These are phyloP conservation scores for Penicillium mononematosum DNA, from an alignment of 495 filamentous ascomycete genomes.

Conservation along the genomic window DNA sequence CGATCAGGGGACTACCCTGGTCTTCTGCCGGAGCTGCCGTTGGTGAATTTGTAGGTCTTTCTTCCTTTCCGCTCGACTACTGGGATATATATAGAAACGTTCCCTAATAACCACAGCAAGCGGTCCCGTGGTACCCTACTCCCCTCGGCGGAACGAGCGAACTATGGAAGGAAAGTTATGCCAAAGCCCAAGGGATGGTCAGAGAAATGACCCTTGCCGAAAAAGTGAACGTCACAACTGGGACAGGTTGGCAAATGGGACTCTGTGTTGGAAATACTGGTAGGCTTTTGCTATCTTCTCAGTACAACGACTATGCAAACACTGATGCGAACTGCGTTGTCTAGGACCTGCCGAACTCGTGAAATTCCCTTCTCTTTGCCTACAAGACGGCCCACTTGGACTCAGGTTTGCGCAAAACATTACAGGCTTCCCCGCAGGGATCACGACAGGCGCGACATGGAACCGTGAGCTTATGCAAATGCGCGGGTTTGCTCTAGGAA, in stretches of 20 bases:
- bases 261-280: constrained; percentile 87
- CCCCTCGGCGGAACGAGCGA: constrained; percentile 74
- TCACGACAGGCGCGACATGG: constrained; percentile 87
- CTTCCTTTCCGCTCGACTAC: background rate
- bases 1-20: constrained; percentile 20
- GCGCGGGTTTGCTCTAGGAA: constrained; percentile 64
- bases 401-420: constrained; percentile 73
- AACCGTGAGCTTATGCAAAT: constrained; percentile 75
- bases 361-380: constrained; percentile 78
- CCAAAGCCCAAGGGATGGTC: constrained; percentile 77
- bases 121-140: constrained; percentile 81
- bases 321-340: background rate
- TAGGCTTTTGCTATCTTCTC: constrained; percentile 15
- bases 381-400: constrained; percentile 89
- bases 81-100: background rate
- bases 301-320: background rate
- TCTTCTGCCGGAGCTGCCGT: background rate
- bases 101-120: constrained; percentile 24
- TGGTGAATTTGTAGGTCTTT: constrained; percentile 22
- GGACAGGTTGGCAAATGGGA: constrained; percentile 87
- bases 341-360: constrained; percentile 62
- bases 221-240: constrained; percentile 94
- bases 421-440: constrained; percentile 79
- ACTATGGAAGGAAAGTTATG: constrained; percentile 75
- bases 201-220: constrained; percentile 79